Evolutionary conservation across 179 eudicot species (phyloP).

Genomic region (Sideroxylon spinosum): DNA sequence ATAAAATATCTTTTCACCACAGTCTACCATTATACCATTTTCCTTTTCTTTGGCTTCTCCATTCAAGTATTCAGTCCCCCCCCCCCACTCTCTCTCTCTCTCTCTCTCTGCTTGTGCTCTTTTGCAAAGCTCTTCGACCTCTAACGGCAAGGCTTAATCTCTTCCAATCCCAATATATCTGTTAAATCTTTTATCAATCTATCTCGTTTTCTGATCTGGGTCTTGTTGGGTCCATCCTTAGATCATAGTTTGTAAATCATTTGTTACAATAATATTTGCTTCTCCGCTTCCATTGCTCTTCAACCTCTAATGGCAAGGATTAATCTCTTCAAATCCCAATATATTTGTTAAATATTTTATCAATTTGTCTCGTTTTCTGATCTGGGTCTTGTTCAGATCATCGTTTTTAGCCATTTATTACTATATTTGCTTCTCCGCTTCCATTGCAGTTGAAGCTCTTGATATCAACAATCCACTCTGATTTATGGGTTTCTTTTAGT

Average conservation of each 20-base stretch:
- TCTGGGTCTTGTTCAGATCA: slow-evolving; percentile 20
- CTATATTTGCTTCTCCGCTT: slow-evolving; percentile 12
- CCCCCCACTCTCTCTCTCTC: slow-evolving; percentile 12
- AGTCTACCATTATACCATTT: neutral
- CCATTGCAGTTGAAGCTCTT: slow-evolving; percentile 8
- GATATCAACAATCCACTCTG: slow-evolving; percentile 16
- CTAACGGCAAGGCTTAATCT: slow-evolving; percentile 18
- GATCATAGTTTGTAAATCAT: neutral
- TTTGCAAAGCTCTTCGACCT: slow-evolving; percentile 10
- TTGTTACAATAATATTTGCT: slow-evolving; percentile 6
- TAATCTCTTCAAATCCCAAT: slow-evolving; percentile 21
- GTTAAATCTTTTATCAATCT: slow-evolving; percentile 9
- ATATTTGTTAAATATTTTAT: slow-evolving; percentile 9
- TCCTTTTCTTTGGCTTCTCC: slow-evolving; percentile 6
- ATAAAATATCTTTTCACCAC: neutral
- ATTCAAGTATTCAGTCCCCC: neutral
- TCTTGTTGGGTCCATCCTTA: slow-evolving; percentile 4
- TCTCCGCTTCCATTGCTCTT: slow-evolving; percentile 4
- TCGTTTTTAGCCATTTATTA: neutral
- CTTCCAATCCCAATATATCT: slow-evolving; percentile 20
- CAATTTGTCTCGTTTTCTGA: slow-evolving; percentile 15
- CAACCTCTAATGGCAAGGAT: slow-evolving; percentile 19
- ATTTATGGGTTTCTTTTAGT: slow-evolving; percentile 17
- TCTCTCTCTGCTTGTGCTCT: neutral
- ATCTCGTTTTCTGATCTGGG: slow-evolving; percentile 24